These are phyloP conservation scores for Tuber melanosporum DNA, from an alignment of 495 filamentous ascomycete species.

Conservation along the genomic window DNA sequence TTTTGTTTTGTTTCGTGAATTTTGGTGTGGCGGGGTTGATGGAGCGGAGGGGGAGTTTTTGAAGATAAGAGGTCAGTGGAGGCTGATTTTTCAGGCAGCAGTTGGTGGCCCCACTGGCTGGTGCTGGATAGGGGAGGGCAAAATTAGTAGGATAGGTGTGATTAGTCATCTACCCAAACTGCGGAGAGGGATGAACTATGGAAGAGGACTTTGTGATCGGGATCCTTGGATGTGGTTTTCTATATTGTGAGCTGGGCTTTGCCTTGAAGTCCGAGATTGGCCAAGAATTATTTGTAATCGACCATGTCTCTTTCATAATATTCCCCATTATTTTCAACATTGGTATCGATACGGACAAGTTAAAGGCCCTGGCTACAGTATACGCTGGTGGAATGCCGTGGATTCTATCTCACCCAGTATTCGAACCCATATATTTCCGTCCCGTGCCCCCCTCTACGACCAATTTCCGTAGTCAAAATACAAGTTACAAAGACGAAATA, in stretches of 20 bases:
- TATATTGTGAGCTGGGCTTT: neutral
- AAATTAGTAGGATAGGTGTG: neutral
- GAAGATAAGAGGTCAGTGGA: neutral
- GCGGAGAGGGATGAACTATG: neutral
- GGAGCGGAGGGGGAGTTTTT: neutral
- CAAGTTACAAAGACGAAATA: too few species aligned
- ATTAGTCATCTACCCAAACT: neutral
- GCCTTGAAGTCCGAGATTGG: neutral
- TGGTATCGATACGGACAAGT: too few species aligned
- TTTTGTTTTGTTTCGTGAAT: neutral
- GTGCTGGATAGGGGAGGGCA: neutral
- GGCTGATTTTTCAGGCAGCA: neutral
- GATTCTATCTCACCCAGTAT: neutral
- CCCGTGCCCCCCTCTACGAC: too few species aligned
- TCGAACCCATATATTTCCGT: neutral
- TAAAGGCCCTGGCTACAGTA: neutral
- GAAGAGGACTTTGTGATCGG: neutral
- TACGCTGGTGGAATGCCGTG: neutral
- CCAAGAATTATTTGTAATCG: neutral
- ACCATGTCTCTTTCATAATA: neutral
- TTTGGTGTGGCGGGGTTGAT: neutral
- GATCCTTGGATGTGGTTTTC: neutral
- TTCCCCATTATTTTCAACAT: too few species aligned
- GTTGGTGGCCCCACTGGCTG: neutral
- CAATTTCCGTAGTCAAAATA: too few species aligned